Evolutionary conservation across 768 basidiomycete species (phyloP).

Genomic region (Rhizopogon sp.): DNA sequence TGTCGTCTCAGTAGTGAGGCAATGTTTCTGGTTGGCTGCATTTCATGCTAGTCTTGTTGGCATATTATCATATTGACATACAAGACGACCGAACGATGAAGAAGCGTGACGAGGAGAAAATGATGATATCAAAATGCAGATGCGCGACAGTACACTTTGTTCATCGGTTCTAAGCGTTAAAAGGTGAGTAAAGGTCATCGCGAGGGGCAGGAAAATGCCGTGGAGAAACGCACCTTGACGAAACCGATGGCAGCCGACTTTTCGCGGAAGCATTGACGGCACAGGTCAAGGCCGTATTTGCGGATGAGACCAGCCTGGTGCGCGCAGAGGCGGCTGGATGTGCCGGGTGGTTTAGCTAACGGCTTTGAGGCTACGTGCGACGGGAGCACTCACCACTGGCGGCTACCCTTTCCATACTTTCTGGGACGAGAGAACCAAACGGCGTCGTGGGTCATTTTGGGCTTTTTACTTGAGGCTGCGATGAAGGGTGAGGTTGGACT

Average conservation of each 20-base stretch:
- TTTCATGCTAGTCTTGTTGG: slow-evolving; percentile 8
- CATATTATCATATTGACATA: slow-evolving; percentile 17
- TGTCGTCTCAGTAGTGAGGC: neutral
- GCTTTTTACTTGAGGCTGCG: slow-evolving; percentile 4
- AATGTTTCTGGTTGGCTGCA: neutral
- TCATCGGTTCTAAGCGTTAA: slow-evolving; percentile 41
- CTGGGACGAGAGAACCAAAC: slow-evolving; percentile 97
- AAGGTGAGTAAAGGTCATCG: neutral
- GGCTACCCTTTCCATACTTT: slow-evolving; percentile 92
- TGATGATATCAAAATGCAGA: slow-evolving; percentile 5
- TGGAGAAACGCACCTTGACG: slow-evolving; percentile 63
- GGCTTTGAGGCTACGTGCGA: neutral
- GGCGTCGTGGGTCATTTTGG: slow-evolving; percentile 94
- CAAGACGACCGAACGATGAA: slow-evolving; percentile 5
- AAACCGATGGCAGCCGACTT: slow-evolving; percentile 92
- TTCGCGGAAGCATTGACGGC: slow-evolving; percentile 98
- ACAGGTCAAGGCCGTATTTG: slow-evolving; percentile 95
- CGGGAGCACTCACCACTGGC: slow-evolving; percentile 71
- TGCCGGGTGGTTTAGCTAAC: neutral
- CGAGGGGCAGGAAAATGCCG: neutral
- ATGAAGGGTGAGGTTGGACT: neutral
- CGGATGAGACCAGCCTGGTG: slow-evolving; percentile 98
- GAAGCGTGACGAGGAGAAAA: slow-evolving; percentile 1
- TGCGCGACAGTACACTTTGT: slow-evolving; percentile 10
- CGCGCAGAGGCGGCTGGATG: slow-evolving; percentile 84